Conservation (phyloP, 345 rosid genomes). For the Sonneratia alba region DNA sequence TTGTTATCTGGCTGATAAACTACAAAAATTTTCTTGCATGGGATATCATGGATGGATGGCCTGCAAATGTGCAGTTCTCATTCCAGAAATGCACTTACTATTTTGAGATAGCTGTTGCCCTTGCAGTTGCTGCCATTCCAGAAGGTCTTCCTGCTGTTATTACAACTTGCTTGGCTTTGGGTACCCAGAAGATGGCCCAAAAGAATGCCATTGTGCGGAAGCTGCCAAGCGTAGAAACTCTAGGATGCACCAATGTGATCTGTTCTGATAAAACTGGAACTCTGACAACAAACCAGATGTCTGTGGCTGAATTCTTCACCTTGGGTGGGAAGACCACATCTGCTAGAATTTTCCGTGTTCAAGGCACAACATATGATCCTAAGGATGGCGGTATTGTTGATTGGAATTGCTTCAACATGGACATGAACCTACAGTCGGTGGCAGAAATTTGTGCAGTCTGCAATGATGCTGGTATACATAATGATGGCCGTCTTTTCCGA, state of each 20-base stretch:
- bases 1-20: conserved; percentile 72
- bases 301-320: conserved; percentile 72
- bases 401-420: conserved; percentile 78
- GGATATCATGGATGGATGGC: conserved; percentile 69
- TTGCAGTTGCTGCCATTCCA: conserved; percentile 92
- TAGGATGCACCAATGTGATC: conserved; percentile 95
- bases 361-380: conserved; percentile 96
- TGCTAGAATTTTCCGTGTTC: conserved; percentile 48
- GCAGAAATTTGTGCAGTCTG: conserved; percentile 82
- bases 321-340: conserved; percentile 54
- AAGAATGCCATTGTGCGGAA: conserved; percentile 83
- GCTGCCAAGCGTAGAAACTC: conserved; percentile 91
- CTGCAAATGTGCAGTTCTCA: conserved; percentile 54
- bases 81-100: conserved; percentile 87
- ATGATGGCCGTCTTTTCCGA: conserved; percentile 63
- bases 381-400: conserved; percentile 83
- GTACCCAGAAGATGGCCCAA: conserved; percentile 92
- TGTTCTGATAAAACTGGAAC: conserved; percentile 97
- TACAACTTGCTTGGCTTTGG: conserved; percentile 78
- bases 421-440: conserved; percentile 72
- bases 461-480: conserved; percentile 73
- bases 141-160: conserved; percentile 97
- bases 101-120: conserved; percentile 90
- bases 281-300: conserved; percentile 89
- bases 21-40: conserved; percentile 74